Evolutionary conservation across 1,284 basidiomycete genomes (phyloP).

Genomic region (Naganishia albida): DNA sequence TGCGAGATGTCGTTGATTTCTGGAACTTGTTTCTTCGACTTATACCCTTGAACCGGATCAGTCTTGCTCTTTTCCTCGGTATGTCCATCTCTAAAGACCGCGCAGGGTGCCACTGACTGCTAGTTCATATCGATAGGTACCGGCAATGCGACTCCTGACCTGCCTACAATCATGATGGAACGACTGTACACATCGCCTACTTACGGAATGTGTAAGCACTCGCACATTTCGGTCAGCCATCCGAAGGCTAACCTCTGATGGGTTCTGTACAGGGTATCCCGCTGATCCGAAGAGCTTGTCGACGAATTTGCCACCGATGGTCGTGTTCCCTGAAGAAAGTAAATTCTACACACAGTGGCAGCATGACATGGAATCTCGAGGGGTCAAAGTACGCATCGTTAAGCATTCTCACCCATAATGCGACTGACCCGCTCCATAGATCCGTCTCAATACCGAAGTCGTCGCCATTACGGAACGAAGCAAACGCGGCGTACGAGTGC

Average conservation of each 20-base stretch:
- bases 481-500: constrained; percentile 45
- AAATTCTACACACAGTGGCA: constrained; percentile 55
- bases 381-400: constrained; percentile 47
- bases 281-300: constrained; percentile 50
- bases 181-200: constrained; percentile 55
- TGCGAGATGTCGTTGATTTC: constrained; percentile 29
- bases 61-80: constrained; percentile 53
- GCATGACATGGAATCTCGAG: constrained; percentile 46
- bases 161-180: constrained; percentile 55
- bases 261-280: constrained; percentile 43
- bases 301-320: constrained; percentile 55
- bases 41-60: constrained; percentile 20
- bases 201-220: constrained; percentile 52
- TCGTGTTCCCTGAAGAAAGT: constrained; percentile 53
- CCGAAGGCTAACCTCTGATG: neutral
- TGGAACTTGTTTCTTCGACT: neutral
- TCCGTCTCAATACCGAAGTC: constrained; percentile 54
- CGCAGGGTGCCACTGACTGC: neutral
- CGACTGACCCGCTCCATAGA: constrained; percentile 30
- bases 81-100: neutral
- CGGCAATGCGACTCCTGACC: constrained; percentile 54
- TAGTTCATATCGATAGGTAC: constrained; percentile 39
- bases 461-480: constrained; percentile 43
- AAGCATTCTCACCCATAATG: constrained; percentile 30
- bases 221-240: neutral